Evolutionary conservation across 2,329 filamentous ascomycete species (phyloP), one percentile per base, ranked within the genome.

Genomic region (Monilinia laxa): DNA sequence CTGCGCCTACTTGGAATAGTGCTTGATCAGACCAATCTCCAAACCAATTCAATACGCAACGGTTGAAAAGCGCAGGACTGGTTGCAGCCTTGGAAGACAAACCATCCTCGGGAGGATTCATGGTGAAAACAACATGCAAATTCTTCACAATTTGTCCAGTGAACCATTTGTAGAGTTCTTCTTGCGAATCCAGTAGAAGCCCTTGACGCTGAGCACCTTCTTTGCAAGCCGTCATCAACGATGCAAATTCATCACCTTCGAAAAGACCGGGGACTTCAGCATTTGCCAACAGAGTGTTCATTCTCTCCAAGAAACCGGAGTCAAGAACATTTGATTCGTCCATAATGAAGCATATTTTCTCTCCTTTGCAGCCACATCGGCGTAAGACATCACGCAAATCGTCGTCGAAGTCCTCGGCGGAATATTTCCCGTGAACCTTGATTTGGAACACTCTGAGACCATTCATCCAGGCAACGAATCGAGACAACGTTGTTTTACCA

Each of bases 291-390:
- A 99, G 81, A 0, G 95, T 99, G 78, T 99, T 99, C 95, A 99
- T 99, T 74, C 96, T 90, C 79, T 99, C 95, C 65, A 99, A 80
- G 87, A 99, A 99, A 64, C 95, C 95, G 54, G 95, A 99, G 78
- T 99, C 95, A 38, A 99, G 85, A 47, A 99, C 95, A 75, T 99
- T 99, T 12, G 94, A 90, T 81, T 99, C 95, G 77, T 99, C 95
- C 93, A 99, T 98, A 81, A 99, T 97, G 83, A 99, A 99, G 81
- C 96, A 99, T 59, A 99, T 96, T 83, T 98, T 98, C 78, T 99
- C 95, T 47, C 95, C 95, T 82, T 97, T 97, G 82, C 94, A 98
- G 70, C 95, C 95, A 73, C 92, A 96, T 67, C 95, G 87, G 56
- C 95, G 90, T 52, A 99, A 86, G 11, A 99, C 95, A 76, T 93